Evolutionary conservation across 495 filamentous ascomycete species (phyloP).

Genomic region (Bryoglossum gracile): DNA sequence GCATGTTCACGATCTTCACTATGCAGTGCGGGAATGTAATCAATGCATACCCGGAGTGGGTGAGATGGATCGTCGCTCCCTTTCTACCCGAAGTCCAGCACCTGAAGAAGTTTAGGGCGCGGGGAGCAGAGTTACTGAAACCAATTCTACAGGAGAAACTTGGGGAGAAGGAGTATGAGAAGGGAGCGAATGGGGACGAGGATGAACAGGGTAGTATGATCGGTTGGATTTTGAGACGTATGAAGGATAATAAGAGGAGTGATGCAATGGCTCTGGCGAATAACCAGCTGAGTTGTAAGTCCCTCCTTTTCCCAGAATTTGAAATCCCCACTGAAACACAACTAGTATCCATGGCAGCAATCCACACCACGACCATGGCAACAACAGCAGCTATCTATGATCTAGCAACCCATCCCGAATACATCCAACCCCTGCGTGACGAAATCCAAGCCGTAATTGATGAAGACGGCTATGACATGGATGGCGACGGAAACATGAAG

Average conservation of each 20-base stretch:
- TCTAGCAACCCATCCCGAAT: constrained; percentile 11
- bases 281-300: constrained; percentile 18
- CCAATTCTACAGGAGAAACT: constrained; percentile 5
- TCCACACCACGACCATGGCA: constrained; percentile 31
- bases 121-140: constrained; percentile 9
- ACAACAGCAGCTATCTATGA: constrained; percentile 18
- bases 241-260: neutral
- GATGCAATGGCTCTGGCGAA: neutral
- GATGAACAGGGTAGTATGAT: constrained; percentile 10
- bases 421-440: constrained; percentile 13
- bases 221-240: constrained; percentile 12
- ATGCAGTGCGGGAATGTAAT: constrained; percentile 28
- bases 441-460: constrained; percentile 17
- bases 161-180: neutral
- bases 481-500: constrained; percentile 22
- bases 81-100: constrained; percentile 26
- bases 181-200: neutral
- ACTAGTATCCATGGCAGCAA: constrained; percentile 19
- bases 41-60: constrained; percentile 25
- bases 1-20: constrained; percentile 50
- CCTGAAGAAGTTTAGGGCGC: neutral
- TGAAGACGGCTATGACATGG: constrained; percentile 23
- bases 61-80: constrained; percentile 27
- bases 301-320: neutral
- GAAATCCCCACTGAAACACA: neutral